Evolutionary conservation across 2,329 filamentous ascomycete species (phyloP), one percentile per base, ranked within the genome.

Genomic region (Drechslera avenae): DNA sequence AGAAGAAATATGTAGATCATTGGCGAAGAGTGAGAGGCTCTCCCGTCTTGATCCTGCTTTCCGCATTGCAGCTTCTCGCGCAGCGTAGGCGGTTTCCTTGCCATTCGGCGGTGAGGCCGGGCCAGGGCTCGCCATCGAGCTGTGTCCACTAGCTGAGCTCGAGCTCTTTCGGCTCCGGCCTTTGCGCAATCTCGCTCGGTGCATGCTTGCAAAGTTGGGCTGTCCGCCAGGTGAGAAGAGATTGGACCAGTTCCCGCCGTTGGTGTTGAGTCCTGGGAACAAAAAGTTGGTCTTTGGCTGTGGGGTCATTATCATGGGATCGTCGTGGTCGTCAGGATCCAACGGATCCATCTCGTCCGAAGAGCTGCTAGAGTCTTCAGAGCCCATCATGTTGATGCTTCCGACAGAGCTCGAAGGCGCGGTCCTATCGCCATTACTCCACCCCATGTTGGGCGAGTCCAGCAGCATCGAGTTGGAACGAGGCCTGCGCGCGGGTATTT

Each of bases 1-100:
- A 45, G 85, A 86, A 9, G 84, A 86, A 17, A 97, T 88, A 58
- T 94, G 88, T 16, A 97, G 76, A 63, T 96, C 91, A 60, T 94
- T 92, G 13, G 92, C 92, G 31, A 92, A 91, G 78, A 94, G 86
- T 59, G 90, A 95, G 53, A 97, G 86, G 71, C 91, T 96, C 73
- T 97, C 92, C 35, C 93, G 82, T 36, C 93, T 83, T 7, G 88
- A 82, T 34, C 79, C 73, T 6, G 78, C 72, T 51, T 76, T 78
- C 44, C 76, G 76, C 49, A 78, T 77, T 5, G 76, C 74, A 33
- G 78, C 73, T 50, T 81, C 79, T 35, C 76, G 73, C 2, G 77
- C 78, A 66, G 86, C 85, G 63, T 83, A 85, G 10, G 81, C 79
- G 43, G 75, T 77, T 30, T 72, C 73, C 35, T 76, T 78, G 53